Base-by-base conservation (phyloP, 192 early-diverging fungal genomes). In the Coemansia sp. region DNA sequence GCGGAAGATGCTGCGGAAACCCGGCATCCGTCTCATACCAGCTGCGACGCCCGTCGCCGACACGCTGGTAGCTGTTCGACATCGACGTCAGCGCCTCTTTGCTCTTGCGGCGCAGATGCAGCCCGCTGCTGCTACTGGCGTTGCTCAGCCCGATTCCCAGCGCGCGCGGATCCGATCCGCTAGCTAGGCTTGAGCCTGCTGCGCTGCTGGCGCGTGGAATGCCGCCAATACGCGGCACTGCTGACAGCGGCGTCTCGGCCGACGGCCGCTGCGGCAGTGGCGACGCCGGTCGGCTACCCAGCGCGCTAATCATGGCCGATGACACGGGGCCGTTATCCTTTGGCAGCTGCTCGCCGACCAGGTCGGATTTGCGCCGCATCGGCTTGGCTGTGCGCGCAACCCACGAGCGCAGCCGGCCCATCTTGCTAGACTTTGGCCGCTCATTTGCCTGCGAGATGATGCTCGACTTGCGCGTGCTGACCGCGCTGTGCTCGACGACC, bases 321-420 rank as follows among this genome's bases (percentile, higher is more conserved):
- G 55, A 41, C 6, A 49, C 34, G 3, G 35, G 22, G 23, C 48
- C 47, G 19, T 19, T 31, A 9, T 63, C 65, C 45, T 50, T 59
- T n/a, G 14, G 31, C 23, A 39, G 48, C 25, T 31, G 41, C 11
- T 75, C 71, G 39, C 35, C 42, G 38, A 59, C 52, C 0, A 63
- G 55, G 34, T 76, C 73, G 2, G 73, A 76, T 30, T 66, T 76
- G 66, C 73, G 73, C 23, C 73, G 47, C 48, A 76, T 76, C 19
- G 73, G 73, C 51, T 76, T 69, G 35, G 73, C 62, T 8, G 62
- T 76, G 36, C 73, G 73, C 5, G 73, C 55, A 15, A 69, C 73
- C 73, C 73, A 76, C 42, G 66, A 70, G 46, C 73, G 73, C 55
- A 76, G 42, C 9, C 73, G 73, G 42, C 58, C 60, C 58, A 76